A percentile compares a stretch with the other conserved stretches of the same genome.
phyloP scores from a whole-genome alignment of 108 stramenopile genomes.

The Licmophora abbreviata region DNA sequence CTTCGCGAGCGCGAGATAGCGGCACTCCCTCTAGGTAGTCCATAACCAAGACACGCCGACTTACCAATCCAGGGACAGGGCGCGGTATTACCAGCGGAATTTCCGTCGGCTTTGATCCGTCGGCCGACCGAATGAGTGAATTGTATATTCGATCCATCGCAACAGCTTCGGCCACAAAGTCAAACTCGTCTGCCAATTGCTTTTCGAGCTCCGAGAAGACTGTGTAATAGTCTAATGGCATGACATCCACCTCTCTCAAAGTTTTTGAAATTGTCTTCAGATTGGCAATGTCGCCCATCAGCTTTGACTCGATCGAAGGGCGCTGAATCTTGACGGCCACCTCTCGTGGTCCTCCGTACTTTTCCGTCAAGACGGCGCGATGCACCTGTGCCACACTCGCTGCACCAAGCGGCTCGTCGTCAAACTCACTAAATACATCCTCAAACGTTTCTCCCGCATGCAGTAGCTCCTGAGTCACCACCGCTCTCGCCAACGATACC shows the following conservation, averaged over 20 bases:
- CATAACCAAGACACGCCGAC: slow-evolving; percentile 86
- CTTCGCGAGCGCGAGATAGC: slow-evolving; percentile 75
- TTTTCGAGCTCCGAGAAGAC: slow-evolving; percentile 85
- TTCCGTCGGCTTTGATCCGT: slow-evolving; percentile 41
- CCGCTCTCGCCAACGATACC: slow-evolving; percentile 62
- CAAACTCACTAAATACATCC: slow-evolving; percentile 83
- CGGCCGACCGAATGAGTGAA: slow-evolving; percentile 37
- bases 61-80: slow-evolving; percentile 79
- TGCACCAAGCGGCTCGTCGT: slow-evolving; percentile 73
- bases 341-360: slow-evolving; percentile 64
- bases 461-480: slow-evolving; percentile 52
- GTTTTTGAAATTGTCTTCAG: slow-evolving; percentile 79
- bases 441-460: slow-evolving; percentile 52
- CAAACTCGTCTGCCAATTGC: slow-evolving; percentile 87
- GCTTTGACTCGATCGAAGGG: slow-evolving; percentile 84
- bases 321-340: slow-evolving; percentile 96
- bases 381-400: slow-evolving; percentile 92
- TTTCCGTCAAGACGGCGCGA: slow-evolving; percentile 69
- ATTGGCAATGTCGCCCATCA: slow-evolving; percentile 90
- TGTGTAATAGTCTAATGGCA: slow-evolving; percentile 92
- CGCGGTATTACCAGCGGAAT: slow-evolving; percentile 83
- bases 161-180: slow-evolving; percentile 93
- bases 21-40: slow-evolving; percentile 90
- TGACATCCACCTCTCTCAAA: slow-evolving; percentile 49
- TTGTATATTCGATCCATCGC: slow-evolving; percentile 89